phyloP scores from a whole-genome alignment of 2,329 filamentous ascomycete genomes.

The Podosphaera fusca region DNA sequence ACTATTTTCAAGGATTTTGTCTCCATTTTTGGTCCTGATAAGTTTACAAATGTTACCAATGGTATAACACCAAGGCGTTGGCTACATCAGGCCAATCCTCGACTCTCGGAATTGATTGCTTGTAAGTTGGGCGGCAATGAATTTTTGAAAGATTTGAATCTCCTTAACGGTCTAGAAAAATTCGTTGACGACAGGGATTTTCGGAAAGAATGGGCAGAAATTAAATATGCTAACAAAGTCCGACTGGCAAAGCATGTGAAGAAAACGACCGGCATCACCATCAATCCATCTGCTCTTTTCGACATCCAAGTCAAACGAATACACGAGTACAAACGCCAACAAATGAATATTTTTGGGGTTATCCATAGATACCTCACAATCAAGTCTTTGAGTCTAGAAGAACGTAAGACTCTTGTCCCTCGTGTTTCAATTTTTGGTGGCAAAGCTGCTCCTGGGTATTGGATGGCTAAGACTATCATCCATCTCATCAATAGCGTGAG shows the following conservation, averaged over 20 bases:
- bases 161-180: slow-evolving; percentile 67
- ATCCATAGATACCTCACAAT: slow-evolving; percentile 83
- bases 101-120: slow-evolving; percentile 75
- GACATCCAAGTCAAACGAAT: slow-evolving; percentile 98
- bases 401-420: slow-evolving; percentile 66
- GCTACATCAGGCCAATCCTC: slow-evolving; percentile 92
- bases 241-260: slow-evolving; percentile 82
- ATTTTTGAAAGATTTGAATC: slow-evolving; percentile 76
- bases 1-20: slow-evolving; percentile 99
- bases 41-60: slow-evolving; percentile 97
- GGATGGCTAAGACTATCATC: slow-evolving; percentile 99
- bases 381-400: slow-evolving; percentile 62
- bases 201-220: slow-evolving; percentile 83
- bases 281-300: slow-evolving; percentile 76
- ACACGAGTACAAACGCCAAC: slow-evolving; percentile 97
- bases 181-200: slow-evolving; percentile 71
- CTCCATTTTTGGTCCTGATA: slow-evolving; percentile 79
- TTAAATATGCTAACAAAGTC: slow-evolving; percentile 92
- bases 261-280: slow-evolving; percentile 50
- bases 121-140: slow-evolving; percentile 64
- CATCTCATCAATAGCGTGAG: slow-evolving; percentile 89
- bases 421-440: slow-evolving; percentile 93
- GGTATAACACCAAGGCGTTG: slow-evolving; percentile 89
- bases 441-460: slow-evolving; percentile 94
- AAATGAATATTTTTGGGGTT: slow-evolving; percentile 96